Evolutionary conservation across 306 rosid genomes (phyloP).

Genomic region (Cajanus cajan): DNA sequence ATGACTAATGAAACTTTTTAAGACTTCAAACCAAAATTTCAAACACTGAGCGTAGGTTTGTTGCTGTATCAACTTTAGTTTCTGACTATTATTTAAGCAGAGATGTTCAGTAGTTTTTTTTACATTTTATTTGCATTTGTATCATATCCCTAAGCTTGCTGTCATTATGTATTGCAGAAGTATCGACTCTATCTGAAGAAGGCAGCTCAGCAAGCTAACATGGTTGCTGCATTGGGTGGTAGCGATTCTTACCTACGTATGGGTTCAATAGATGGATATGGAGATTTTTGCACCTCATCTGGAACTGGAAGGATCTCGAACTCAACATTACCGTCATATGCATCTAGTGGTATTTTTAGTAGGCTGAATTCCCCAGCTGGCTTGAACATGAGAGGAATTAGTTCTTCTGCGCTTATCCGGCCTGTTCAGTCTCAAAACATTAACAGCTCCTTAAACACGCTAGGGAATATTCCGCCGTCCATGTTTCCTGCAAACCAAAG

Average conservation of each 20-base stretch:
- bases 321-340: slow-evolving; percentile 53
- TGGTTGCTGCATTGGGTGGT: slow-evolving; percentile 55
- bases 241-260: slow-evolving; percentile 51
- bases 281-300: slow-evolving; percentile 47
- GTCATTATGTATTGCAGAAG: slow-evolving; percentile 54
- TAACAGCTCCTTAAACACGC: slow-evolving; percentile 41
- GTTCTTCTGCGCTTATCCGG: slow-evolving; percentile 53
- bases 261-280: slow-evolving; percentile 54
- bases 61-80: background rate
- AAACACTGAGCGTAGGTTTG: background rate
- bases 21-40: background rate
- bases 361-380: slow-evolving; percentile 69
- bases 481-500: slow-evolving; percentile 55
- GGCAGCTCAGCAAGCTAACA: slow-evolving; percentile 53
- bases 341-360: slow-evolving; percentile 57
- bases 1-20: background rate
- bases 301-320: slow-evolving; percentile 56
- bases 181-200: slow-evolving; percentile 66
- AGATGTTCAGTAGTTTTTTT: too few species aligned
- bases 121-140: too few species aligned
- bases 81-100: background rate
- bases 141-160: background rate
- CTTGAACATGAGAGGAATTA: slow-evolving; percentile 57
- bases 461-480: slow-evolving; percentile 50
- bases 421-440: slow-evolving; percentile 52